Conservation (phyloP, 345 rosid genomes). For the Populus nigra region DNA sequence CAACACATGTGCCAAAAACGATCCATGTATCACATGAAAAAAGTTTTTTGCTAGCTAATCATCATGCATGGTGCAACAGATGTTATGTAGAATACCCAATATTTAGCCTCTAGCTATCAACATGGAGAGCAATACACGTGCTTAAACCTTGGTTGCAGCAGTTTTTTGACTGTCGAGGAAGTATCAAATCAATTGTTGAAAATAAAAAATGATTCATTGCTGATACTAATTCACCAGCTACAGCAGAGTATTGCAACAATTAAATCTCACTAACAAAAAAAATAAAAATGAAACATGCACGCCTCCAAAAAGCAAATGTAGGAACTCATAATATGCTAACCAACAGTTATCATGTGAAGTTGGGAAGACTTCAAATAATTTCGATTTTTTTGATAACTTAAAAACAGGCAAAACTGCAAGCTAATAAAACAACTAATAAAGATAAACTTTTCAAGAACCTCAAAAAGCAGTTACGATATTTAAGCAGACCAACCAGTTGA, state of each 20-base stretch:
- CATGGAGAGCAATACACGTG: background rate
- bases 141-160: background rate
- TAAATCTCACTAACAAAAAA: background rate
- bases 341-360: background rate
- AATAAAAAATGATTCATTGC: background rate
- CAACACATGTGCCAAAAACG: background rate
- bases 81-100: background rate
- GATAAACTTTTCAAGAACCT: constrained; percentile 8
- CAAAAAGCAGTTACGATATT: constrained; percentile 13
- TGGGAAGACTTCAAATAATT: background rate
- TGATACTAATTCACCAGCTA: background rate
- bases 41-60: background rate
- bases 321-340: background rate
- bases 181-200: background rate
- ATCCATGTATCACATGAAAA: background rate
- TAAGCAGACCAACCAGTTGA: constrained; percentile 60
- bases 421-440: background rate
- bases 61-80: background rate
- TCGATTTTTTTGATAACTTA: background rate
- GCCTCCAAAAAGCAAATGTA: background rate
- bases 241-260: background rate
- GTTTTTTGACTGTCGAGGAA: background rate
- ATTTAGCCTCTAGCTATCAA: background rate
- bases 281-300: background rate
- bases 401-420: background rate